Conservation (phyloP, 345 rosid species). For the Salix caprea region DNA sequence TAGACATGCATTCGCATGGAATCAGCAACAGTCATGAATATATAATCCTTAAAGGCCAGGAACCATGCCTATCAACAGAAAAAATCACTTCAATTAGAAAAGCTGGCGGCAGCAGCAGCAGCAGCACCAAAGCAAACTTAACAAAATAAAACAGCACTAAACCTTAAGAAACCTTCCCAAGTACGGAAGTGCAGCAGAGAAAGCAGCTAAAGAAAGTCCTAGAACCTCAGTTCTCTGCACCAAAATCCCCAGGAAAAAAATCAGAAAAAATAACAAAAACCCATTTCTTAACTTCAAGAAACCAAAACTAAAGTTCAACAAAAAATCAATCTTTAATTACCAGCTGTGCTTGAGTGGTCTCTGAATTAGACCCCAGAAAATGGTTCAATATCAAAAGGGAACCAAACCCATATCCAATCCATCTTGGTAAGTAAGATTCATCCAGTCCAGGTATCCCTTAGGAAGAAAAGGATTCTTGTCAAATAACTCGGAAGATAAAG, state of each 20-base stretch:
- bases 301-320: not conserved
- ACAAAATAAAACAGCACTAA: not conserved
- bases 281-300: not conserved
- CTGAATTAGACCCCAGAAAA: constrained; percentile 41
- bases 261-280: not conserved
- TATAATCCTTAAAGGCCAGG: too few relatives aligned
- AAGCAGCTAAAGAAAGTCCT: constrained; percentile 67
- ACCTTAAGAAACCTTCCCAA: constrained; percentile 80
- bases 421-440: constrained; percentile 87
- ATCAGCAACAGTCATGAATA: too few relatives aligned
- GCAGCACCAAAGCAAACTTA: not conserved
- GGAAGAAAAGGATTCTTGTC: not conserved
- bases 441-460: constrained; percentile 82
- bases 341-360: constrained; percentile 46
- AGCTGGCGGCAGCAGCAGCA: not conserved
- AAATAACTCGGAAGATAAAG: too few relatives aligned
- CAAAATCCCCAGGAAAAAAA: not conserved
- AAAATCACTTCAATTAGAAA: not conserved
- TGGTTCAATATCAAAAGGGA: constrained; percentile 64
- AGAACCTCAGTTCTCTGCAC: constrained; percentile 64
- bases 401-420: constrained; percentile 91
- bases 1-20: too few relatives aligned
- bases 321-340: constrained; percentile 16
- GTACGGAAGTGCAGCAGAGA: constrained; percentile 62
- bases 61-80: too few relatives aligned